Conservation (phyloP, 108 stramenopile genomes). For the Parmales sp. region DNA sequence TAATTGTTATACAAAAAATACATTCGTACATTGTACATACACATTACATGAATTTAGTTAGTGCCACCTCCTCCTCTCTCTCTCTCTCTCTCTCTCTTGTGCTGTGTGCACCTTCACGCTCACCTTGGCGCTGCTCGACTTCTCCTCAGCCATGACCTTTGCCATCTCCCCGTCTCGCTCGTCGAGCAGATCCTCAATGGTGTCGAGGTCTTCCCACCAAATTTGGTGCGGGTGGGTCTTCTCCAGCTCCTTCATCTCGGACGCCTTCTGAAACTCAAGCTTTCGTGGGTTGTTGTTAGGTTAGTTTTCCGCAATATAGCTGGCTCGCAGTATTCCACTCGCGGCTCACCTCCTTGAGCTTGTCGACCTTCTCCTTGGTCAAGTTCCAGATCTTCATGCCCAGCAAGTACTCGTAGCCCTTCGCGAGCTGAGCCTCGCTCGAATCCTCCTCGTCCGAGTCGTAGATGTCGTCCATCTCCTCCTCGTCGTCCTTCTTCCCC, state of each 20-base stretch:
- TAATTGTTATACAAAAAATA: neutral
- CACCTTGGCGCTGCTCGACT: neutral
- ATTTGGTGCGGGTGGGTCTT: constrained; percentile 67
- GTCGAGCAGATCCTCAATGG: constrained; percentile 78
- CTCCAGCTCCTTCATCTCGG: constrained; percentile 63
- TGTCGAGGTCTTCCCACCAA: constrained; percentile 87
- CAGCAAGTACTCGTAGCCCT: constrained; percentile 96
- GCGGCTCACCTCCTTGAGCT: constrained; percentile 68
- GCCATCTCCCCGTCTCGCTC: constrained; percentile 51
- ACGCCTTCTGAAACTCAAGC: too few relatives aligned
- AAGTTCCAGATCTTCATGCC: constrained; percentile 96
- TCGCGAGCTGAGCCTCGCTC: constrained; percentile 52
- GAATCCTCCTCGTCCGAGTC: constrained; percentile 39
- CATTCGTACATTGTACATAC: neutral
- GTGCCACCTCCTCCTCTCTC: constrained; percentile 9
- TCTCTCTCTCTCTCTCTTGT: constrained; percentile 7
- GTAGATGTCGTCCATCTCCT: constrained; percentile 48
- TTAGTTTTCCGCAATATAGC: too few relatives aligned
- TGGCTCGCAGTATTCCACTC: too few relatives aligned
- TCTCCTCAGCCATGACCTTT: constrained; percentile 47
- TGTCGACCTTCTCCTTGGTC: constrained; percentile 87
- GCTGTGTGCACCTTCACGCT: neutral
- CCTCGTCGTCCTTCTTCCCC: constrained; percentile 14
- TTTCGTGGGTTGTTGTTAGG: too few relatives aligned
- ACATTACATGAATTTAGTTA: constrained; percentile 2